phyloP scores from a whole-genome alignment of 106 monocot species.

The Dendrobium huoshanense region DNA sequence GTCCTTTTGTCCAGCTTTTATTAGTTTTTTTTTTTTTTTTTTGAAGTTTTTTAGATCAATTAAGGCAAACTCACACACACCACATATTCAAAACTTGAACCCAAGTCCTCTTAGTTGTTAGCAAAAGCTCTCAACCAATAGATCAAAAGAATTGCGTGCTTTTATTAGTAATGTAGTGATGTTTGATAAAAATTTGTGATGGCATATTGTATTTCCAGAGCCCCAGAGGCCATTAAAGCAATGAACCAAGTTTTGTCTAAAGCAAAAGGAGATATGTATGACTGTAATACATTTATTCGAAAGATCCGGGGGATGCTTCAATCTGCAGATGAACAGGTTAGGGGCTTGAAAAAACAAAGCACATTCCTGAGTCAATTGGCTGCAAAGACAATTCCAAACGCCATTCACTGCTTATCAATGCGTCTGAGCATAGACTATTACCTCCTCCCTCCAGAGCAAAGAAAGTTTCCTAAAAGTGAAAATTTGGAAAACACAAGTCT shows the following conservation, averaged over 20 bases:
- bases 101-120: no score
- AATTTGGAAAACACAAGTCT: conserved; percentile 59
- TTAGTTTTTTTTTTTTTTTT: no score
- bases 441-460: conserved; percentile 58
- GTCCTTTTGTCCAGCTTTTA: not conserved
- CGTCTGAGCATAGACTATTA: conserved; percentile 62
- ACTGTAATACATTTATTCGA: conserved; percentile 57
- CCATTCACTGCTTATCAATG: conserved; percentile 76
- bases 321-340: conserved; percentile 64
- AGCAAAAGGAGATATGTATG: conserved; percentile 49
- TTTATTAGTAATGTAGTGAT: not conserved
- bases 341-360: conserved; percentile 75
- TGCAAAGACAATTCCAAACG: conserved; percentile 79
- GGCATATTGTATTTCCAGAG: conserved; percentile 26
- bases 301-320: conserved; percentile 66
- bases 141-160: no score
- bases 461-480: conserved; percentile 55
- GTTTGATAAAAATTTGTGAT: not conserved
- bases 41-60: no score
- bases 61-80: no score
- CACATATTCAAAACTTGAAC: no score
- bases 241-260: conserved; percentile 72
- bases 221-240: conserved; percentile 50
- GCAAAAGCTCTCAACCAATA: no score
- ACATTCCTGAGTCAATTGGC: conserved; percentile 70